Percentiles rank a stretch among this genome's conserved stretches.
Conservation (phyloP, 2,329 filamentous ascomycete genomes). For the Scytalidium sp. region DNA sequence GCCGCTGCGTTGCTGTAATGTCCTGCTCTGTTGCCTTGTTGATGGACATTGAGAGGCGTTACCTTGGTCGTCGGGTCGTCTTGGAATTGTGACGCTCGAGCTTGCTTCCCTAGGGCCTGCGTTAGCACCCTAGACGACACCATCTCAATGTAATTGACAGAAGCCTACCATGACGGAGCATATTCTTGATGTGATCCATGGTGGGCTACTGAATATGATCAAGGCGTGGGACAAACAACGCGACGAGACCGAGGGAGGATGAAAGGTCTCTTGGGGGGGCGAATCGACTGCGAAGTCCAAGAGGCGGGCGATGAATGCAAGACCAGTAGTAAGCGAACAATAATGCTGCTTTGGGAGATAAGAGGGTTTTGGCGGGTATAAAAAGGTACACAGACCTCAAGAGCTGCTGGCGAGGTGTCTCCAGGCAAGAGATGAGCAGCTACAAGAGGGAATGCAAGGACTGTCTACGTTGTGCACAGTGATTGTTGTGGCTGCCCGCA, state of each 20-base stretch:
- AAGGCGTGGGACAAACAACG: neutral
- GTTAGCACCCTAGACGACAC: neutral
- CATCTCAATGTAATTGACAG: neutral
- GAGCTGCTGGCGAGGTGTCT: neutral
- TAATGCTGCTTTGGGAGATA: neutral
- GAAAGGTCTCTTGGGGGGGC: neutral
- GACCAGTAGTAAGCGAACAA: neutral
- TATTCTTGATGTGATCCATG: neutral
- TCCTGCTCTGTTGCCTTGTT: conserved; percentile 36
- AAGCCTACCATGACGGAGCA: neutral
- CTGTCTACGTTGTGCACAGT: neutral
- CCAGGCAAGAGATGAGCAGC: neutral
- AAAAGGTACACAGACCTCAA: neutral
- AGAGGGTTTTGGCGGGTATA: neutral
- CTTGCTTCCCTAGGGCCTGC: conserved; percentile 70
- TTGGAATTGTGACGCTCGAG: conserved; percentile 63
- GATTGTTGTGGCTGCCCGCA: neutral
- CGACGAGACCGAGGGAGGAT: neutral
- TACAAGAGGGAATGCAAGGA: neutral
- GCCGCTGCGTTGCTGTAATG: conserved; percentile 47
- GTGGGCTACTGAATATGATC: neutral
- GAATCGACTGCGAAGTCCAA: neutral
- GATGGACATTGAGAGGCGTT: conserved; percentile 57
- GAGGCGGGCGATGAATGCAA: neutral
- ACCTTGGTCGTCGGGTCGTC: conserved; percentile 47